Base-by-base conservation (phyloP, 768 basidiomycete species). In the Pholiota microspora region DNA sequence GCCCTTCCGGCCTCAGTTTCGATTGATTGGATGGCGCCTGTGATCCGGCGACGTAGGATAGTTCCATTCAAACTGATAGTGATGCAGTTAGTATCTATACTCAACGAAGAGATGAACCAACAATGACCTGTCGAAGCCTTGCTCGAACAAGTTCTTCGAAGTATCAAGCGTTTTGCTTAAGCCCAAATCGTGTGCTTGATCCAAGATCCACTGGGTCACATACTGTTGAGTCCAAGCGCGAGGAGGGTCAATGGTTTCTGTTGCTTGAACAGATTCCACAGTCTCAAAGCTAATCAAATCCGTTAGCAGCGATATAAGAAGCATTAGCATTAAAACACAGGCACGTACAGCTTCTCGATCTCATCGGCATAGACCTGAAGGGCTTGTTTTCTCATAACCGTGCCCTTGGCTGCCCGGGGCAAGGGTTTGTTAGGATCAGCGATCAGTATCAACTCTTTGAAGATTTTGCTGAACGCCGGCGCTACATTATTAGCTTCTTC, bases 361-460 rank as follows among this genome's bases (percentile, higher is more conserved):
- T 83, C 81, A 0, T 69, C 44, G 6, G 66, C 64, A 58, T 83
- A 83, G 13, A 67, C 27, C 4, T 58, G 59, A 28, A 83, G 51
- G 0, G 77, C 74, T 2, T 72, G 71, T 54, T 78, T 77, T 38
- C 77, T 73, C 47, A 71, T 72, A 4, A 79, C 70, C 0, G 79
- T 81, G 1, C 79, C 78, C 60, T 84, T 84, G 0, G 71, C 73
- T 2, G 76, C 67, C 27, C 76, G 73, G n/a, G 73, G 63, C 56
- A 83, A 68, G 1, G 77, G 80, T 16, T 72, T 72, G 12, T 63
- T 62, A 2, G 62, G 60, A 1, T 59, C 55, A 0, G 78, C 67
- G 10, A 81, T 67, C 45, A 82, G 47, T 45, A 83, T 76, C 75
- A 83, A 77, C 61, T 84, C 77, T 51, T 78, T 78, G 64, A 80